These are phyloP conservation scores for Lecanicillium sp. DNA, from an alignment of 2,329 filamentous ascomycete species.

Conservation along the genomic window DNA sequence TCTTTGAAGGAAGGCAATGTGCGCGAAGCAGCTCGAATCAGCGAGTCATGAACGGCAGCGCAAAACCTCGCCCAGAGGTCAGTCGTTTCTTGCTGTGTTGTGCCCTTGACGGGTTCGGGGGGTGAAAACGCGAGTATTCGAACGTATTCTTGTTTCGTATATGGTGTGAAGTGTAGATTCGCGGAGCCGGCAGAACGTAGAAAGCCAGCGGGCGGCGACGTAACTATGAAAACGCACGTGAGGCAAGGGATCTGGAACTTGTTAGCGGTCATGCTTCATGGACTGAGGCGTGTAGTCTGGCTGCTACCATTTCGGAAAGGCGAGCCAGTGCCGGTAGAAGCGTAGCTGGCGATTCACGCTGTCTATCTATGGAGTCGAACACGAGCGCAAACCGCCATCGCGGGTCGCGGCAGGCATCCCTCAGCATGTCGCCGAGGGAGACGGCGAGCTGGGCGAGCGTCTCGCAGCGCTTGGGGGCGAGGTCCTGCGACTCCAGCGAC, in stretches of 20 bases:
- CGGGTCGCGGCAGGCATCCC: slow-evolving; percentile 31
- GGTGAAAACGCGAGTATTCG: slow-evolving; percentile 61
- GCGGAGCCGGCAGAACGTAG: slow-evolving; percentile 66
- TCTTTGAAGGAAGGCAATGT: slow-evolving; percentile 68
- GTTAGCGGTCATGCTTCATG: not conserved
- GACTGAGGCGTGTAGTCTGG: not conserved
- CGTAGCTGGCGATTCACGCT: slow-evolving; percentile 73
- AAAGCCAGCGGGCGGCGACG: slow-evolving; percentile 60
- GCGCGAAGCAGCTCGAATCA: slow-evolving; percentile 73
- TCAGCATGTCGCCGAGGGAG: slow-evolving; percentile 61
- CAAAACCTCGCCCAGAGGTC: slow-evolving; percentile 79
- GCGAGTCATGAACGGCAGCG: slow-evolving; percentile 77
- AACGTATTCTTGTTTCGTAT: slow-evolving; percentile 73
- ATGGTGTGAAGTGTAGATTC: slow-evolving; percentile 77
- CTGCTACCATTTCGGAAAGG: slow-evolving; percentile 66
- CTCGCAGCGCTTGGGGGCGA: slow-evolving; percentile 61
- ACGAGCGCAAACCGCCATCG: slow-evolving; percentile 68
- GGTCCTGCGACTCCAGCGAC: slow-evolving; percentile 41
- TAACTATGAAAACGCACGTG: slow-evolving; percentile 70
- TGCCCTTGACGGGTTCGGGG: slow-evolving; percentile 42
- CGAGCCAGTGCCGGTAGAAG: slow-evolving; percentile 75
- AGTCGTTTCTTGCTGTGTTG: slow-evolving; percentile 45
- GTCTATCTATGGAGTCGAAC: slow-evolving; percentile 79
- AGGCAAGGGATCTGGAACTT: slow-evolving; percentile 65
- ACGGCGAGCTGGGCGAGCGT: slow-evolving; percentile 71